Evolutionary conservation across 768 basidiomycete genomes (phyloP), one percentile per base, ranked within the genome.

Genomic region (Psilocybe cubensis): DNA sequence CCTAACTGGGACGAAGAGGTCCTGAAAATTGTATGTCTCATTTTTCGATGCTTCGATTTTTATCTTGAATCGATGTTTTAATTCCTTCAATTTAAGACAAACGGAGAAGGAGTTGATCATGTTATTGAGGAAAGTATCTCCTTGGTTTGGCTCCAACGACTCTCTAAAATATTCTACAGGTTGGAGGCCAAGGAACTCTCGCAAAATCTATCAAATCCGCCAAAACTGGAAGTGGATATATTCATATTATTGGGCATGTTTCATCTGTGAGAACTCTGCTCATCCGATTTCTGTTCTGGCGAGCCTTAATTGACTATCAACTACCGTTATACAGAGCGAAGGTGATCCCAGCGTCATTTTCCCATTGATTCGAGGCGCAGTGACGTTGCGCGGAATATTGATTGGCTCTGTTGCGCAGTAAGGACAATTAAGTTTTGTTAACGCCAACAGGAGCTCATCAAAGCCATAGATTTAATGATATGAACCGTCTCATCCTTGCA

Each of bases 1-100:
- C 80, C 82, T 0, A 66, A 85, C 28, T 89, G 87, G 87, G 82
- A 86, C 35, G 68, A 80, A 43, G 79, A 84, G 57, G 83, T 74
- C 6, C 21, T 69, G 52, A 75, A 69, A 38, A 69, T 86, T 18
- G 82, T 81, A 57, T 24, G 78, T 66, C 7, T 21, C 8, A n/a
- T 58, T 38, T 38, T 44, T 38, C 12, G 9, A 33, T 14, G 14
- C 29, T 17, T 31, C 23, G 21, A 12, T 17, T 10, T 3, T 20
- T n/a, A 47, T 17, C 40, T 42, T 9, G 1, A n/a, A 3, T 4
- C 31, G 12, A 14, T 11, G 35, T 38, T 11, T 38, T 50, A 8
- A 42, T 21, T 20, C 12, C 9, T 1, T 28, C 27, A 21, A 25
- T 49, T 21, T 42, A 52, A 82, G 72, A 79, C 78, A 1, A 70